Evolutionary conservation across 1,139 yeast species (phyloP).

Genomic region (Suhomyces yuchorum): DNA sequence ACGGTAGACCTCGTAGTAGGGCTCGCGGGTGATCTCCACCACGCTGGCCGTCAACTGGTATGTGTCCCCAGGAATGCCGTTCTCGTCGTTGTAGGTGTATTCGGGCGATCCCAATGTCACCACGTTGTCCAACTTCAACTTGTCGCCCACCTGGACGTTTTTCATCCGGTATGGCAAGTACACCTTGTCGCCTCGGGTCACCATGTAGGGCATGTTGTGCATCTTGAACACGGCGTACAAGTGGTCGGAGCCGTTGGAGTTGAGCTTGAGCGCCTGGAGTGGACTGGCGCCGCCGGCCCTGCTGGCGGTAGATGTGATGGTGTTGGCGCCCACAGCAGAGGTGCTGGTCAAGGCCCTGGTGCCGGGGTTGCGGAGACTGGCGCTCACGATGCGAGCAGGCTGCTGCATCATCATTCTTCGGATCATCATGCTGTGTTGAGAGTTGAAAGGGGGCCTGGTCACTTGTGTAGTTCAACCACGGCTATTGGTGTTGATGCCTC

Average conservation of each 20-base stretch:
- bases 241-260: conserved; percentile 48
- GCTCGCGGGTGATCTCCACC: conserved; percentile 83
- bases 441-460: background rate
- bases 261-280: conserved; percentile 61
- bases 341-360: background rate
- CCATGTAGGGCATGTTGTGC: conserved; percentile 83
- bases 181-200: conserved; percentile 87
- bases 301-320: background rate
- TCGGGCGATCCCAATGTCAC: conserved; percentile 84
- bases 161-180: conserved; percentile 76
- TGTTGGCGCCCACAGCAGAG: background rate
- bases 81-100: conserved; percentile 54
- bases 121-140: conserved; percentile 69
- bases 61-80: conserved; percentile 41
- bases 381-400: background rate
- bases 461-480: background rate
- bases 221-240: conserved; percentile 82
- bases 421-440: background rate
- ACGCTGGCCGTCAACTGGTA: conserved; percentile 75
- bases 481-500: background rate
- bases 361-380: background rate
- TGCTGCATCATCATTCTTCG: background rate
- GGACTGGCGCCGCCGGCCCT: background rate
- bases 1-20: conserved; percentile 58
- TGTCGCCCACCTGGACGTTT: conserved; percentile 80